Conservation (phyloP, 768 basidiomycete genomes). For the Rhodotorula toruloides region DNA sequence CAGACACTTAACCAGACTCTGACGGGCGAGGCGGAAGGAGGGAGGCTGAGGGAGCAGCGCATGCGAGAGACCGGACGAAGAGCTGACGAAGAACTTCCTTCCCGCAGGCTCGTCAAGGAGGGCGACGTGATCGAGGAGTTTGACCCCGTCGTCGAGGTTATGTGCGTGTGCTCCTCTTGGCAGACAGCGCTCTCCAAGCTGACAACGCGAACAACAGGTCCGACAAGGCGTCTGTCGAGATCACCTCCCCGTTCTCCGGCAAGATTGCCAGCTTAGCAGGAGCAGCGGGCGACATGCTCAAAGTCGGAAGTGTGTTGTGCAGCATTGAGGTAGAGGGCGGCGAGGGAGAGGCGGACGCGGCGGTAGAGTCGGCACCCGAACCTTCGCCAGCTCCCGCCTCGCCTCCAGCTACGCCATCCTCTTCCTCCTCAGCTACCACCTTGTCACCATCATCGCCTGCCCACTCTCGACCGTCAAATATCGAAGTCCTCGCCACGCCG, state of each 20-base stretch:
- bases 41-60: too few species aligned
- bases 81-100: background rate
- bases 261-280: conserved; percentile 67
- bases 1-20: too few species aligned
- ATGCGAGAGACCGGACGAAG: too few species aligned
- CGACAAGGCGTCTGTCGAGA: conserved; percentile 86
- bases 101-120: conserved; percentile 60
- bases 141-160: conserved; percentile 65
- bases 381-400: too few species aligned
- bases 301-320: conserved; percentile 69
- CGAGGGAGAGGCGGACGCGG: background rate
- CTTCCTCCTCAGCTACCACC: too few species aligned
- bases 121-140: conserved; percentile 57
- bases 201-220: conserved; percentile 52
- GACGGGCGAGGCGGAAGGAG: too few species aligned
- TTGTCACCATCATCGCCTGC: conserved; percentile 15
- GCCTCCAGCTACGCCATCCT: background rate
- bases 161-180: conserved; percentile 1
- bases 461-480: too few species aligned
- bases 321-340: conserved; percentile 57
- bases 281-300: conserved; percentile 70
- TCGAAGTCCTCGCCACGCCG: conserved; percentile 66
- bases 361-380: too few species aligned
- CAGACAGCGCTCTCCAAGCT: background rate
- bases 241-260: conserved; percentile 79